Evolutionary conservation across 345 rosid genomes (phyloP), one percentile per base, ranked within the genome.

Genomic region (Eucalyptus leucophloia): DNA sequence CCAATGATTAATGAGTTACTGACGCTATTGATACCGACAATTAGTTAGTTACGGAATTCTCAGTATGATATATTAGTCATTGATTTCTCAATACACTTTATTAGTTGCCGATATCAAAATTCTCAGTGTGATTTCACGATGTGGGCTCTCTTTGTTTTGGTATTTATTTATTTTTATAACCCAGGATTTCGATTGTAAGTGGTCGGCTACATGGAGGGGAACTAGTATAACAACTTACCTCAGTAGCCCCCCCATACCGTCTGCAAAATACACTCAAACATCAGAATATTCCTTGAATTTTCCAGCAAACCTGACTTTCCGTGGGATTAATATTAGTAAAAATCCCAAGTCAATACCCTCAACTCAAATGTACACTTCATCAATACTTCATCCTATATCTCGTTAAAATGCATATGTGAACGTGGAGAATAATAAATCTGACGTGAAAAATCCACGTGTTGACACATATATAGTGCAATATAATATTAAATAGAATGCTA

Each of bases 21-120:
- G 16, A 14, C 7, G 0, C 2, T 49, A 49, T 49, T 7, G 1
- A 49, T 49, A 49, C 3, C 3, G 1, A 49, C 1, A 0, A 49
- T 49, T 49, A 49, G 18, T 15, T 7, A 49, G 3, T 49, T 49
- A 49, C 51, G 3, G 7, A 49, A 49, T 49, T 49, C 51, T 49
- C 18, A 0, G 3, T 49, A 49, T 49, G 18, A 49, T 49, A 15
- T 49, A 49, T 49, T 49, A 49, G 51, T 49, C 18, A 50, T 50
- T 50, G 53, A 50, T 50, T 50, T 50, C 53, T 50, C 18, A 0
- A 50, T 50, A 50, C 18, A 3, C 53, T 50, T 50, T 15, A 50
- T 50, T 50, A 50, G 18, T 50, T 50, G 53, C 53, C 17, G 53
- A 50, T 50, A 50, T 50, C 53, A 6, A 50, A 50, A 50, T 15